phyloP scores from a whole-genome alignment of 2,329 filamentous ascomycete species.

The Aspergillus hiratsukae region DNA sequence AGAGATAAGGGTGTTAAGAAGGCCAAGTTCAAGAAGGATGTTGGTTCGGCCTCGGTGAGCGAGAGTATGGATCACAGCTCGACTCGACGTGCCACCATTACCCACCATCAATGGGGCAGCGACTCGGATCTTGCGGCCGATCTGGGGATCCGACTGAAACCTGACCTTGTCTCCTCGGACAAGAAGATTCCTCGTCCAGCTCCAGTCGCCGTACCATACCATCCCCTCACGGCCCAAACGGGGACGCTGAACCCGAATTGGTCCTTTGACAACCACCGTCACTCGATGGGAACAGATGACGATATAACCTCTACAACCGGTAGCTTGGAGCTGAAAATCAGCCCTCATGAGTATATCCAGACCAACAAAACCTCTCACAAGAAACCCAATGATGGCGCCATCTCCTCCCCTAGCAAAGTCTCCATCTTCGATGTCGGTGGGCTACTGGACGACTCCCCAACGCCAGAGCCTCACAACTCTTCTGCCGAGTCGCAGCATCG shows the following conservation, averaged over 20 bases:
- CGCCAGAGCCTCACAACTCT: not conserved
- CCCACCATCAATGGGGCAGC: constrained; percentile 73
- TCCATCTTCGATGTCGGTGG: constrained; percentile 86
- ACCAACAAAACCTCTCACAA: constrained; percentile 24
- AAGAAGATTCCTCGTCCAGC: constrained; percentile 32
- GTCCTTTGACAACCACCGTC: constrained; percentile 23
- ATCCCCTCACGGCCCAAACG: constrained; percentile 19
- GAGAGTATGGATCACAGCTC: constrained; percentile 43
- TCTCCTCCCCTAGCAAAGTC: constrained; percentile 54
- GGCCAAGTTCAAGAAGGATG: constrained; percentile 62
- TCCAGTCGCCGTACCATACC: constrained; percentile 35
- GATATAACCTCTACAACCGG: constrained; percentile 24
- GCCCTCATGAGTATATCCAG: constrained; percentile 32
- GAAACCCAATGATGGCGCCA: constrained; percentile 35
- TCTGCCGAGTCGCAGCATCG: not conserved
- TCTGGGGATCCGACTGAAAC: constrained; percentile 64
- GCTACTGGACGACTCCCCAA: constrained; percentile 51
- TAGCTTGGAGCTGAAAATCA: constrained; percentile 30
- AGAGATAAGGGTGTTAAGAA: constrained; percentile 89
- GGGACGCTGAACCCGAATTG: constrained; percentile 29
- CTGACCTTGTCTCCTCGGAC: constrained; percentile 44
- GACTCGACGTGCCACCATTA: constrained; percentile 51
- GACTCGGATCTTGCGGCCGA: constrained; percentile 85
- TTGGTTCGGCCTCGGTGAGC: constrained; percentile 43
- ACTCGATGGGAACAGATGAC: constrained; percentile 22